Conservation (phyloP, 192 early-diverging fungal species). For the Coemansia furcata region DNA sequence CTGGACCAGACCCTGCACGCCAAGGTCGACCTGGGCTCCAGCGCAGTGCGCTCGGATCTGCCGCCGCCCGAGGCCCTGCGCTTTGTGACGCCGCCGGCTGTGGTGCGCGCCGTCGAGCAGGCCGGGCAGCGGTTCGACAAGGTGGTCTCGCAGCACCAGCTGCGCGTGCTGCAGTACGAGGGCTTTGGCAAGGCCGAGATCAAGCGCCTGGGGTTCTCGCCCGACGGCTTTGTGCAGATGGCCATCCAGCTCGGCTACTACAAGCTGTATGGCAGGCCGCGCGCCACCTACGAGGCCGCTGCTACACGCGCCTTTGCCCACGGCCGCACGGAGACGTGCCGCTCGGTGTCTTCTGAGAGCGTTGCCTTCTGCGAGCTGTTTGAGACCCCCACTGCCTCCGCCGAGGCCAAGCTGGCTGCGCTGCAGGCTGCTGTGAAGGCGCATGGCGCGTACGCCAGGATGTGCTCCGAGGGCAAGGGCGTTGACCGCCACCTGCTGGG, state of each 20-base stretch:
- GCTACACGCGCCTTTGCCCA: conserved; percentile 86
- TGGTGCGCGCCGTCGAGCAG: conserved; percentile 62
- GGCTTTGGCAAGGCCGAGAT: conserved; percentile 93
- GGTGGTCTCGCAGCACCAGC: conserved; percentile 76
- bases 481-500: conserved; percentile 90
- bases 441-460: conserved; percentile 82
- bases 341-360: conserved; percentile 73
- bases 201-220: conserved; percentile 79
- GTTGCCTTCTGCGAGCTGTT: conserved; percentile 83
- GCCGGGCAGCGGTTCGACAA: conserved; percentile 79
- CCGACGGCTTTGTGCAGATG: conserved; percentile 87
- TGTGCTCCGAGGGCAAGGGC: conserved; percentile 76
- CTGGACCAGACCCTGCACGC: conserved; percentile 52
- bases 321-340: conserved; percentile 92
- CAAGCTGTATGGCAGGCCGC: conserved; percentile 79
- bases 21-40: conserved; percentile 73
- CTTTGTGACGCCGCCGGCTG: conserved; percentile 64
- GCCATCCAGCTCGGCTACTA: conserved; percentile 96
- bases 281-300: conserved; percentile 90
- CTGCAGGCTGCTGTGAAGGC: conserved; percentile 73
- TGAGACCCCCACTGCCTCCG: conserved; percentile 60
- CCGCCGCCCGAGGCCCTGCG: conserved; percentile 65
- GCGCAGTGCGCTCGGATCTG: conserved; percentile 57
- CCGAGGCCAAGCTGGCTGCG: conserved; percentile 62
- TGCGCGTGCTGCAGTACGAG: conserved; percentile 78